Evolutionary conservation across 208 protist species (phyloP).

Genomic region (Acanthamoeba healyi): DNA sequence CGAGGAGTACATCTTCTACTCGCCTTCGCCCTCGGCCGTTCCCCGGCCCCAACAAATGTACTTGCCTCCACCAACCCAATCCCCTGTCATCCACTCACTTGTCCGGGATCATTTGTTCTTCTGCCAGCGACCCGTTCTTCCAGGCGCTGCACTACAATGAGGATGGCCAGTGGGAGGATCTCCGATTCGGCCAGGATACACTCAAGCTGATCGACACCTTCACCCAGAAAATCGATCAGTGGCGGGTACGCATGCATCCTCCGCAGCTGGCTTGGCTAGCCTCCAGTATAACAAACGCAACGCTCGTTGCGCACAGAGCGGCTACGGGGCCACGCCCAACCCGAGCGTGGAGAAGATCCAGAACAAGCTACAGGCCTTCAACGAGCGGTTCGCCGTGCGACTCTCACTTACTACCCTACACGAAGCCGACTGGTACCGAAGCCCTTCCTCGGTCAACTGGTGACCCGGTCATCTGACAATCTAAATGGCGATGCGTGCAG

Average conservation of each 20-base stretch:
- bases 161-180: constrained; percentile 61
- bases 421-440: constrained; percentile 63
- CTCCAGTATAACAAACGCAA: too few relatives aligned
- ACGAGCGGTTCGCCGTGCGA: constrained; percentile 53
- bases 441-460: too few relatives aligned
- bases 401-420: constrained; percentile 64
- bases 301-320: background rate
- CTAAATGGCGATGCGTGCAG: background rate
- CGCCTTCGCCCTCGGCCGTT: background rate
- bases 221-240: constrained; percentile 32
- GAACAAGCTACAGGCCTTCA: constrained; percentile 53
- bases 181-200: constrained; percentile 68
- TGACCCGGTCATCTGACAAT: too few relatives aligned
- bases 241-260: background rate
- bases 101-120: background rate
- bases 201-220: constrained; percentile 51
- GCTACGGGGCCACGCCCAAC: background rate
- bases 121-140: constrained; percentile 55
- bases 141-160: constrained; percentile 64
- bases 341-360: constrained; percentile 34
- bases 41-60: constrained; percentile 32
- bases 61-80: too few relatives aligned
- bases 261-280: too few relatives aligned
- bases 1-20: constrained; percentile 66
- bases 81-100: background rate